Evolutionary conservation across 495 filamentous ascomycete genomes (phyloP).

Genomic region (Trichoderma virens): DNA sequence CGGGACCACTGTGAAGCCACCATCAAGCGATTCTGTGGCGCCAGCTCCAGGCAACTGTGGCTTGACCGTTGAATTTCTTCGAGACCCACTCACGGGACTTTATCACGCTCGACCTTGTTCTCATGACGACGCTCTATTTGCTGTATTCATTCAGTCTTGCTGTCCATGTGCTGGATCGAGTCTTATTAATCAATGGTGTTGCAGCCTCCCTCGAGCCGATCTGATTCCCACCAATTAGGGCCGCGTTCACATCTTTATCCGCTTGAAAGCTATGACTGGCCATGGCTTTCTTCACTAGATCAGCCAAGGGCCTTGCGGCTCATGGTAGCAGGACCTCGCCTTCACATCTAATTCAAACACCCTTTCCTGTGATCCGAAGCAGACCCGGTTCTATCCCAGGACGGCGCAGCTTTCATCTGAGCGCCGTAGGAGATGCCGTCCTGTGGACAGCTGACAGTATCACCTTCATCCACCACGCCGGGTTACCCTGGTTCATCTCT

Average conservation of each 20-base stretch:
- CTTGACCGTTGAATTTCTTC: background rate
- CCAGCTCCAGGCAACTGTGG: background rate
- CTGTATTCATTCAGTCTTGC: no score
- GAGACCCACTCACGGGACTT: background rate
- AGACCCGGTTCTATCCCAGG: constrained; percentile 3
- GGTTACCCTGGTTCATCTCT: constrained; percentile 60
- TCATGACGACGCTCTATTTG: background rate
- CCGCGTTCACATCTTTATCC: no score
- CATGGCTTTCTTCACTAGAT: constrained; percentile 1
- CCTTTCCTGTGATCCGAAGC: background rate
- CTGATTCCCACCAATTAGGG: no score
- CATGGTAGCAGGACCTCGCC: constrained; percentile 11
- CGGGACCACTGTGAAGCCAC: background rate
- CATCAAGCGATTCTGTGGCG: background rate
- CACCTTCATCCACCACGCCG: constrained; percentile 52
- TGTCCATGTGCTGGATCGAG: background rate
- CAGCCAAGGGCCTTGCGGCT: constrained; percentile 12
- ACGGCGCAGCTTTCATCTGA: constrained; percentile 2
- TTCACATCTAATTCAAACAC: background rate
- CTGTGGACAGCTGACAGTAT: constrained; percentile 48
- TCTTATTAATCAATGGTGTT: background rate
- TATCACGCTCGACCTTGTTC: background rate
- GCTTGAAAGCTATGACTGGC: background rate
- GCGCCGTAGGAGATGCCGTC: constrained; percentile 38
- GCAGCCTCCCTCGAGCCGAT: no score